Evolutionary conservation across 108 stramenopile genomes (phyloP).

Genomic region (Fragilariopsis cylindrus): DNA sequence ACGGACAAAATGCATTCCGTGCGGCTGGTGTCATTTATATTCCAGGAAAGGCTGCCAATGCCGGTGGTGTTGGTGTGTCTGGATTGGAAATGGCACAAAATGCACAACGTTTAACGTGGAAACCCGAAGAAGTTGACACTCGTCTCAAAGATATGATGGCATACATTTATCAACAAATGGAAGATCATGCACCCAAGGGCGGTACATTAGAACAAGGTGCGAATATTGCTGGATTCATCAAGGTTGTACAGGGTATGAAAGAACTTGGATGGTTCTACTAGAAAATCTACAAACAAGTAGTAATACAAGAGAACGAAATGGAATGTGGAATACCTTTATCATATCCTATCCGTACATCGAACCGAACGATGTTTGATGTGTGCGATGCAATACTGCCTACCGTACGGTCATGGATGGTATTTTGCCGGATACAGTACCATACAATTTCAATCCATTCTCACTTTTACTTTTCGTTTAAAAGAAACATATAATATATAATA

Average conservation of each 20-base stretch:
- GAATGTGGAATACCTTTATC: too few species aligned
- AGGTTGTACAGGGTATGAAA: conserved; percentile 75
- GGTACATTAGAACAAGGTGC: conserved; percentile 81
- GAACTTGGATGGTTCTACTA: conserved; percentile 75
- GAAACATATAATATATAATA: too few species aligned
- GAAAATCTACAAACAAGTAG: too few species aligned
- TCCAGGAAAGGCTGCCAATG: conserved; percentile 82
- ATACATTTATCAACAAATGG: conserved; percentile 72
- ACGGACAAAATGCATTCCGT: conserved; percentile 68
- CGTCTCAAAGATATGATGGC: conserved; percentile 79
- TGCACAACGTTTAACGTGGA: conserved; percentile 72
- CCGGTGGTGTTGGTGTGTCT: conserved; percentile 81
- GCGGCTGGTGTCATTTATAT: conserved; percentile 57
- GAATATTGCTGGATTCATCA: conserved; percentile 81
- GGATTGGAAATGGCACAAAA: conserved; percentile 88
- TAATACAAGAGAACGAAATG: too few species aligned
- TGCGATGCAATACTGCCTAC: too few species aligned
- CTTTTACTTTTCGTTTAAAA: too few species aligned
- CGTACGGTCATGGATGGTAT: too few species aligned
- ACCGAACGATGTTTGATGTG: too few species aligned
- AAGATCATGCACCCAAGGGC: conserved; percentile 45
- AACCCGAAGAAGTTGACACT: conserved; percentile 66
- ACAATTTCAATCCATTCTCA: too few species aligned
- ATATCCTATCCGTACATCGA: too few species aligned
- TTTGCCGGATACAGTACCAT: too few species aligned